These are phyloP conservation scores for Botrytis galanthina DNA, from an alignment of 2,329 filamentous ascomycete species.

Conservation along the genomic window DNA sequence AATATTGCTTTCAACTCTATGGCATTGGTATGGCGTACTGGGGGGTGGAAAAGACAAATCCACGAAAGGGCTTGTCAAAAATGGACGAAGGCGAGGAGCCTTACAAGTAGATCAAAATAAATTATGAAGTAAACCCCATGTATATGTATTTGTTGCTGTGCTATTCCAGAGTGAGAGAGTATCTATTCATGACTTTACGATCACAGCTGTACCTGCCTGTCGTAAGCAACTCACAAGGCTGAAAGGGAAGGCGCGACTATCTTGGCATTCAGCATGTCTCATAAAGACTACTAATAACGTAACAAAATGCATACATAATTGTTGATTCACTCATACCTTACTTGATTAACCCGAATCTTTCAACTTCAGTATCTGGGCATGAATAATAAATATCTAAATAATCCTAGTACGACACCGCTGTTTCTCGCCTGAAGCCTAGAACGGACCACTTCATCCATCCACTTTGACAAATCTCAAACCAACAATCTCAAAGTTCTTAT, in stretches of 20 bases:
- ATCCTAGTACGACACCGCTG: constrained; percentile 18
- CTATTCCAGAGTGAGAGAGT: not conserved
- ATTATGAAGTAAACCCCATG: constrained; percentile 16
- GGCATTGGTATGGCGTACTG: constrained; percentile 30
- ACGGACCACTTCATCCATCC: constrained; percentile 18
- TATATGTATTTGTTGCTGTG: not conserved
- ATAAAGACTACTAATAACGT: constrained; percentile 10
- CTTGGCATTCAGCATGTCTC: not conserved
- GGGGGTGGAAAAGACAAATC: constrained; percentile 17
- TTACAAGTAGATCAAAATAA: constrained; percentile 18
- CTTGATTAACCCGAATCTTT: not conserved
- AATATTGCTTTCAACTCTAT: constrained; percentile 34
- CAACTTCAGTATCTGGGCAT: not conserved
- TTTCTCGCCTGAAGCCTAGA: constrained; percentile 20
- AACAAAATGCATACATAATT: not conserved
- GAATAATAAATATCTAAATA: constrained; percentile 10
- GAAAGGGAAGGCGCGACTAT: constrained; percentile 10
- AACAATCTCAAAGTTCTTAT: constrained; percentile 12
- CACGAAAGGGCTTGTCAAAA: constrained; percentile 17
- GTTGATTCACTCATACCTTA: not conserved
- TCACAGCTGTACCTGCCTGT: not conserved
- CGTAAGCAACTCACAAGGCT: constrained; percentile 6
- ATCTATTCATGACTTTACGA: not conserved
- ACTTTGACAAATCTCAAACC: constrained; percentile 17
- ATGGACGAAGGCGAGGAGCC: constrained; percentile 17